These are phyloP conservation scores for Trichoderma sp. DNA, from an alignment of 2,329 filamentous ascomycete genomes.

Conservation along the genomic window DNA sequence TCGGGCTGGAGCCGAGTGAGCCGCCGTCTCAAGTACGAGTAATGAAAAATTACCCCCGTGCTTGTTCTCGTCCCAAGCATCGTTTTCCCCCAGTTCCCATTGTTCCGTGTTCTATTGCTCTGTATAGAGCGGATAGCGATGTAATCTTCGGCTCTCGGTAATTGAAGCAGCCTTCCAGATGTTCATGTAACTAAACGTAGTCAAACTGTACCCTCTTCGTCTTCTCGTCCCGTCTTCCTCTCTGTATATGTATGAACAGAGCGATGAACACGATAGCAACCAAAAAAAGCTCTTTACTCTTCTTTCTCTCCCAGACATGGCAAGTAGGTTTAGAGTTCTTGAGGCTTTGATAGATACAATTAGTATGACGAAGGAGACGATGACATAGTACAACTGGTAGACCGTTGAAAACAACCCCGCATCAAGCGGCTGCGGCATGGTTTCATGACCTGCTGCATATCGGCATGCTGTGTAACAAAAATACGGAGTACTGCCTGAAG, in stretches of 20 bases:
- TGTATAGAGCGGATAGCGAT: background rate
- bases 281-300: background rate
- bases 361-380: background rate
- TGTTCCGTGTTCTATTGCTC: slow-evolving; percentile 7
- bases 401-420: slow-evolving; percentile 10
- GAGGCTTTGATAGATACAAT: background rate
- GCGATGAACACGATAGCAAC: background rate
- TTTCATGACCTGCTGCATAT: slow-evolving; percentile 14
- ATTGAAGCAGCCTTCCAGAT: background rate
- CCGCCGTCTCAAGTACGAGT: slow-evolving; percentile 35
- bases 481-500: slow-evolving; percentile 5
- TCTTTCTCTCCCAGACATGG: background rate
- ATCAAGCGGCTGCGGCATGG: slow-evolving; percentile 15
- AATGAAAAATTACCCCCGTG: slow-evolving; percentile 16
- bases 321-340: background rate
- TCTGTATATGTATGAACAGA: background rate
- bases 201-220: background rate
- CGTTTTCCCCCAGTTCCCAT: background rate
- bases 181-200: background rate
- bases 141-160: slow-evolving; percentile 9
- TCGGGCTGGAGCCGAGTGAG: slow-evolving; percentile 47
- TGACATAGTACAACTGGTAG: background rate
- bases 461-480: slow-evolving; percentile 20
- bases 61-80: slow-evolving; percentile 18
- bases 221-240: background rate